Evolutionary conservation across 176 grass and related monocot genomes (phyloP).

Genomic region (Avena eriantha): DNA sequence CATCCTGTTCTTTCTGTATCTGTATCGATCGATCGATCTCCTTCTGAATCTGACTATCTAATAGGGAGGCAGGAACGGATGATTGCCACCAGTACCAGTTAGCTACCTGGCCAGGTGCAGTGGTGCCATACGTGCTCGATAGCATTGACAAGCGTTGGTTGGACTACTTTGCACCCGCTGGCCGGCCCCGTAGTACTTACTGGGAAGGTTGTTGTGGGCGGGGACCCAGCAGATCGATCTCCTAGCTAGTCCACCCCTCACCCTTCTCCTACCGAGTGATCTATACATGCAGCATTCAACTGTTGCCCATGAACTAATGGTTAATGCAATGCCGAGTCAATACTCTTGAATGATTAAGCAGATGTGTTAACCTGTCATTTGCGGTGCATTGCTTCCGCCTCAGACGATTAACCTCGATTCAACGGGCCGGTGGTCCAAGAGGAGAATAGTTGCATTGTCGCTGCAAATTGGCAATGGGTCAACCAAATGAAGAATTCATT

Average conservation of each 20-base stretch:
- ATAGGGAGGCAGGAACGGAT: not conserved
- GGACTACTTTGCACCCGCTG: not conserved
- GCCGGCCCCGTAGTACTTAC: not conserved
- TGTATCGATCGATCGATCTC: not conserved
- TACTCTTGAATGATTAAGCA: not conserved
- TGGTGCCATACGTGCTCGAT: not conserved
- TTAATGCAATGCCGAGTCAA: not conserved
- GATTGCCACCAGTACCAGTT: not conserved
- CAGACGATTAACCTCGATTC: not conserved
- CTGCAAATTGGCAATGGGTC: not conserved
- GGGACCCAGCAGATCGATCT: slow-evolving; percentile 10
- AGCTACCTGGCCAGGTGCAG: not conserved
- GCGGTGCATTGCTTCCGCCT: not conserved
- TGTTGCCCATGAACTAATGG: not conserved
- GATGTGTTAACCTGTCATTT: not conserved
- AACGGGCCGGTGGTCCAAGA: not conserved
- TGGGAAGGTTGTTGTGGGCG: not conserved
- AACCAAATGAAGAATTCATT: too few relatives aligned
- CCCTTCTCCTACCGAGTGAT: not conserved
- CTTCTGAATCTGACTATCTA: not conserved
- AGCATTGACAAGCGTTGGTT: not conserved
- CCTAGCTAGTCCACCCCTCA: not conserved
- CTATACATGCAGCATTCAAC: not conserved
- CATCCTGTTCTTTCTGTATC: not conserved
- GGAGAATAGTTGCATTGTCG: not conserved